Evolutionary conservation across 2,329 filamentous ascomycete genomes (phyloP), one percentile per base, ranked within the genome.

Genomic region (Incumbomyces delicatus): DNA sequence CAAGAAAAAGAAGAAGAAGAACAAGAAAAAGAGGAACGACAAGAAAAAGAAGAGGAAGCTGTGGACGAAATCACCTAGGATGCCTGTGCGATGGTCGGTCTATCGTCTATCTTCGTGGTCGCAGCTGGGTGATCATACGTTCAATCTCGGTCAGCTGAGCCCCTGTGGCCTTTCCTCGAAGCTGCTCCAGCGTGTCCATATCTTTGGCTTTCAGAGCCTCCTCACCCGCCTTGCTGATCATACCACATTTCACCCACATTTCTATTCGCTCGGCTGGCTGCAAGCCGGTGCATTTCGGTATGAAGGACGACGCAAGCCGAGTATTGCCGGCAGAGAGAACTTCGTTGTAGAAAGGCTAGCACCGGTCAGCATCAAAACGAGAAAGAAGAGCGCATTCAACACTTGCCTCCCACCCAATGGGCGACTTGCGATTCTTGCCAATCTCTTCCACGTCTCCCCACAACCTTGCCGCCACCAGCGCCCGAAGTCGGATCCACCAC

Each of bases 241-340:
- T 78, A 14, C 90, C 90, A 64, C 92, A 96, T 68, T 95, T 95
- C 58, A 94, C 81, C 76, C 89, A 98, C 90, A 98, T 95, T 55
- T 83, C 78, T 46, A 95, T 82, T 2, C 82, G 73, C 57, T 88
- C 84, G 2, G 78, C 75, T 1, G 77, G 71, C 37, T 81, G 75
- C 39, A 94, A 63, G 46, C 74, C 73, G 13, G 81, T 83, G 69
- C 89, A 95, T 66, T 96, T 96, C 2, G 87, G 81, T 43, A 96
- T 80, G 65, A 95, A 96, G 4, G 79, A 64, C 1, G 83, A 78
- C 1, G 92, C 92, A 13, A 95, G 74, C 51, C 89, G 84, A 4
- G 87, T 83, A 61, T 96, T 96, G 38, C 92, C 92, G 1, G 92
- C 92, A 39, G 84, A 81, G 1, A 96, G 72, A 22, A 86, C 80